These are phyloP conservation scores for Backusella circina DNA, from an alignment of 192 early-diverging fungal genomes.

Conservation along the genomic window DNA sequence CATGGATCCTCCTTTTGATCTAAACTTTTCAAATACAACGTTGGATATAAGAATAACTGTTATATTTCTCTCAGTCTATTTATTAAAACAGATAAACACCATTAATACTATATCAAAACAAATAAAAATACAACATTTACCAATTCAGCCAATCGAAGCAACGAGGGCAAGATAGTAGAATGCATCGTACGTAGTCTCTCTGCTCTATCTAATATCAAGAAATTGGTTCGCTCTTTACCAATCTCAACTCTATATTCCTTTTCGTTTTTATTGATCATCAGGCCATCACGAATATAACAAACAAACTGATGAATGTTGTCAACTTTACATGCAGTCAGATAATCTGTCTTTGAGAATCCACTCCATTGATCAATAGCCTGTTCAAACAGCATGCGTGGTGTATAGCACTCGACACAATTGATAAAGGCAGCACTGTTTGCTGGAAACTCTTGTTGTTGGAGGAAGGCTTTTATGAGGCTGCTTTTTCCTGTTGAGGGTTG, in stretches of 20 bases:
- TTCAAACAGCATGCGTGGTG: conserved; percentile 77
- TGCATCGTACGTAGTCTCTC: conserved; percentile 74
- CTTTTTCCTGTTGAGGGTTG: conserved; percentile 50
- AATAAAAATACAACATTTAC: conserved; percentile 30
- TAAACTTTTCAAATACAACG: conserved; percentile 78
- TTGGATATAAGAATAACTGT: conserved; percentile 69
- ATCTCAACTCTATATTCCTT: neutral
- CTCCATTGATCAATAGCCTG: conserved; percentile 65
- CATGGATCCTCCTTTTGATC: conserved; percentile 56
- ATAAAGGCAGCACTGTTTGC: conserved; percentile 43
- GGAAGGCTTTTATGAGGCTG: conserved; percentile 33
- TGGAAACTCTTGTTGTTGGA: conserved; percentile 1
- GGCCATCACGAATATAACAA: conserved; percentile 23
- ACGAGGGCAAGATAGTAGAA: conserved; percentile 58
- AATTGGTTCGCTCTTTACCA: conserved; percentile 50
- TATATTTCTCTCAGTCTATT: conserved; percentile 49
- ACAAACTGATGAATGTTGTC: conserved; percentile 76
- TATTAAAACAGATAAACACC: neutral
- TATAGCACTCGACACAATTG: conserved; percentile 75
- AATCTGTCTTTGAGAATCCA: conserved; percentile 46
- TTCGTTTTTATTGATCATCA: neutral
- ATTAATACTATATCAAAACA: neutral
- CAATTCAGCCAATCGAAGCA: conserved; percentile 71
- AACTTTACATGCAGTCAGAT: conserved; percentile 48
- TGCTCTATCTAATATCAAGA: conserved; percentile 54